Evolutionary conservation across 805 yeast genomes (phyloP).

Genomic region (Nakazawaea sp.): DNA sequence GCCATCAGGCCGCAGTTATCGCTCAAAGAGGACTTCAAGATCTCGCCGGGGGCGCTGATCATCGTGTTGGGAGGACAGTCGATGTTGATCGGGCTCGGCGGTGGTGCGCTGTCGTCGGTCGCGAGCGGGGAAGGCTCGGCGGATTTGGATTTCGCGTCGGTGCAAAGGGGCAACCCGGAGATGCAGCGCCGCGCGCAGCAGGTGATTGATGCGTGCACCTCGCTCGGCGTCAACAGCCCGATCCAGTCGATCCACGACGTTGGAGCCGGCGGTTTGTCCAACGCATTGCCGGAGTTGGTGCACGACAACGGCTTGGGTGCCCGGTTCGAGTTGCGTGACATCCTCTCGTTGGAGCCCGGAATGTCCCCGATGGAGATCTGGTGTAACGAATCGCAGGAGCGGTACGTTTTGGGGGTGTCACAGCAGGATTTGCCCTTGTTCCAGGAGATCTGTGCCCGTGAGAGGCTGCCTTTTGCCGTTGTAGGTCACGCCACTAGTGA

Average conservation of each 20-base stretch:
- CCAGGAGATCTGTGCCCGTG: slow-evolving; percentile 81
- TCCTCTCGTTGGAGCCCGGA: slow-evolving; percentile 88
- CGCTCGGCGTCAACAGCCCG: slow-evolving; percentile 69
- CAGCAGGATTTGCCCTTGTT: slow-evolving; percentile 69
- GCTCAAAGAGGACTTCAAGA: slow-evolving; percentile 67
- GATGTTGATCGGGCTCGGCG: slow-evolving; percentile 97
- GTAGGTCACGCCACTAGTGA: slow-evolving; percentile 93
- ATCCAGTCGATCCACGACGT: slow-evolving; percentile 97
- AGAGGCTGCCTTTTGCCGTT: slow-evolving; percentile 93
- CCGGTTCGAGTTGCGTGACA: slow-evolving; percentile 80
- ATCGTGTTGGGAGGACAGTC: slow-evolving; percentile 97
- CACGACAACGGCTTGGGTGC: slow-evolving; percentile 98
- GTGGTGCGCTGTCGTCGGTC: slow-evolving; percentile 98
- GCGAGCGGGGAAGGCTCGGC: slow-evolving; percentile 97
- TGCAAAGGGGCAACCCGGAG: slow-evolving; percentile 98
- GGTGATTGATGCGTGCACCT: slow-evolving; percentile 90
- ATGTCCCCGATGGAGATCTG: slow-evolving; percentile 99
- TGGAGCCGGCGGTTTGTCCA: slow-evolving; percentile 98
- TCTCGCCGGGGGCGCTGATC: slow-evolving; percentile 86
- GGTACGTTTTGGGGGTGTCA: slow-evolving; percentile 91
- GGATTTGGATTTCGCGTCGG: slow-evolving; percentile 95
- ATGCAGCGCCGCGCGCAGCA: slow-evolving; percentile 99
- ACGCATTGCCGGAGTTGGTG: slow-evolving; percentile 95
- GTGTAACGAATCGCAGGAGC: slow-evolving; percentile 99
- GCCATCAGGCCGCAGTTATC: slow-evolving; percentile 91